phyloP scores from a whole-genome alignment of 305 asterid species.

The Fraxinus ornus region DNA sequence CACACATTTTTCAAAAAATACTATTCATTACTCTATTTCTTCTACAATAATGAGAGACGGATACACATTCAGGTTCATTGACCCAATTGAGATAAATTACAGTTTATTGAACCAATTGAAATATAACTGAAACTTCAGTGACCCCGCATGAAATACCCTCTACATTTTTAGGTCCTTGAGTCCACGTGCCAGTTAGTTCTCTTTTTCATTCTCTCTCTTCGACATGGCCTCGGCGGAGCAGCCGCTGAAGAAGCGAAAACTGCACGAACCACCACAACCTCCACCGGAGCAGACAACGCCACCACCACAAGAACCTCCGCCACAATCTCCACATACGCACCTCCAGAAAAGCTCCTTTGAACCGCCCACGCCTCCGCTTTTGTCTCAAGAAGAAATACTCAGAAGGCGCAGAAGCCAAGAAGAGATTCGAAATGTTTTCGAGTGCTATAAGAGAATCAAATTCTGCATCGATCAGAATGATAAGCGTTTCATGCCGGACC shows the following conservation, averaged over 20 bases:
- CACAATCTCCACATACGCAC: slow-evolving; percentile 40
- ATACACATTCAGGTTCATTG: too few relatives aligned
- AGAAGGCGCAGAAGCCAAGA: slow-evolving; percentile 71
- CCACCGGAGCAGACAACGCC: slow-evolving; percentile 30
- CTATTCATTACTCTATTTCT: too few relatives aligned
- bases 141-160: neutral
- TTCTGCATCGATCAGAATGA: slow-evolving; percentile 48
- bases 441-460: slow-evolving; percentile 65
- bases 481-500: slow-evolving; percentile 40
- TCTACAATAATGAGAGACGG: too few relatives aligned
- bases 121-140: neutral
- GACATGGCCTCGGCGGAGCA: slow-evolving; percentile 83
- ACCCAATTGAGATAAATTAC: too few relatives aligned
- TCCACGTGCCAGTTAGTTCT: slow-evolving; percentile 10
- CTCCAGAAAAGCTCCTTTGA: neutral
- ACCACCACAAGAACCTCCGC: slow-evolving; percentile 35
- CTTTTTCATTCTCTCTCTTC: slow-evolving; percentile 2
- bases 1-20: too few relatives aligned
- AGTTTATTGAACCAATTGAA: neutral
- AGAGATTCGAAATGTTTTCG: slow-evolving; percentile 73
- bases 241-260: slow-evolving; percentile 84
- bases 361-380: slow-evolving; percentile 54
- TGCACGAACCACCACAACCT: slow-evolving; percentile 52
- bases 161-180: neutral
- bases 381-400: slow-evolving; percentile 61